Evolutionary conservation across 148 eudicot species (phyloP), one percentile per base, ranked within the genome.

Genomic region (Cornus controversa): DNA sequence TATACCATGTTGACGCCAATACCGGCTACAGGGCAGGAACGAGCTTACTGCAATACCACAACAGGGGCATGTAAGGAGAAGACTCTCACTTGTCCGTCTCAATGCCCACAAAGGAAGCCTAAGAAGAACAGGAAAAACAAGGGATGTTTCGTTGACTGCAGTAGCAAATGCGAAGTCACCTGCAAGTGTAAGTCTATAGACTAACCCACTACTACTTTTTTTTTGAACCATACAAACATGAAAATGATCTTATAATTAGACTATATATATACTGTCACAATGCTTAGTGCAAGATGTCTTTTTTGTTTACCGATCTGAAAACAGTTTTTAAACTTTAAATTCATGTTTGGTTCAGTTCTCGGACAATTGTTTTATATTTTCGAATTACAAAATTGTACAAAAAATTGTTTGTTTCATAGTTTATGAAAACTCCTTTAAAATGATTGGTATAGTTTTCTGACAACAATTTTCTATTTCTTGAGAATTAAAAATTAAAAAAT

Each of bases 101-200:
- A 87, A 65, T 87, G 90, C 74, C 86, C 87, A 0, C 13, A 66
- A 18, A 80, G 84, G 81, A 87, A 85, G 88, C 88, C 88, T 14
- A 78, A 60, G 73, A 60, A 71, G 77, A 85, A 82, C 71, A 84
- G 53, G 81, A 82, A 36, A 78, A n/a, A 29, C 6, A 87, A 87
- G 78, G 90, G 79, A 31, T 87, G 90, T 75, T 69, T 45, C 54
- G n/a, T 85, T 9, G 82, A 85, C 62, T 87, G 90, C 57, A 83
- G 83, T 37, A 85, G 84, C 77, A 85, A 73, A 72, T 87, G 88
- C 64, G 86, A 87, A 78, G 84, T 57, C 72, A 82, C 83, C 31
- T 87, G 90, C 81, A 85, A 70, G 45, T 78, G 90, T 87, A 85
- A 85, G 88, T 36, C 62, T 54, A 28, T 29, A 6, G 2, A 22